Conservation (phyloP, 495 filamentous ascomycete genomes). For the Bacidia gigantensis region DNA sequence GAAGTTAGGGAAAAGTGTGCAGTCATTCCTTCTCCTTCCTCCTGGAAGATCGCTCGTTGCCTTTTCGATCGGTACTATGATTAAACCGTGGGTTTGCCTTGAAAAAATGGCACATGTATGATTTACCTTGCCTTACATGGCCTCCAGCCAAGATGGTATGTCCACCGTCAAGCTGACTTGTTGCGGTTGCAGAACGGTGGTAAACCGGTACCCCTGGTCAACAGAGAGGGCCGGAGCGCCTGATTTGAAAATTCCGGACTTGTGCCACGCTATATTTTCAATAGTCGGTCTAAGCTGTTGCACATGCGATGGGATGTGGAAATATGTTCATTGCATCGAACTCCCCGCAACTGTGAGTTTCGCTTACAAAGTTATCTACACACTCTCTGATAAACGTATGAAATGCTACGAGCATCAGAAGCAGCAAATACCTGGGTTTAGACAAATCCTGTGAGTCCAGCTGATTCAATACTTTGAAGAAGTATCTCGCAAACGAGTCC, state of each 20-base stretch:
- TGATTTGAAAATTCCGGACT: slow-evolving; percentile 68
- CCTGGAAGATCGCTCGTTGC: too few relatives aligned
- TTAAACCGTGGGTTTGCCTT: too few relatives aligned
- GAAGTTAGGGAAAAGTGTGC: too few relatives aligned
- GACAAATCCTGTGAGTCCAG: slow-evolving; percentile 16
- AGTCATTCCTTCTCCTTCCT: too few relatives aligned
- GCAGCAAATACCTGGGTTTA: slow-evolving; percentile 43
- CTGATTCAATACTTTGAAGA: slow-evolving; percentile 54
- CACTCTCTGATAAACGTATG: slow-evolving; percentile 60
- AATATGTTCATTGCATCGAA: slow-evolving; percentile 77
- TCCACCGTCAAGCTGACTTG: too few relatives aligned
- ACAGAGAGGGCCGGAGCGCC: slow-evolving; percentile 54
- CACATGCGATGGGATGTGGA: slow-evolving; percentile 52
- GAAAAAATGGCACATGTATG: too few relatives aligned
- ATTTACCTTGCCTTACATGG: too few relatives aligned
- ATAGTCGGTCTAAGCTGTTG: slow-evolving; percentile 58
- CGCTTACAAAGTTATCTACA: slow-evolving; percentile 60
- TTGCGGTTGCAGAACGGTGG: slow-evolving; percentile 44
- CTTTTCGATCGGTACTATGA: too few relatives aligned
- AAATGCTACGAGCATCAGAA: slow-evolving; percentile 61
- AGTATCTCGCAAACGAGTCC: slow-evolving; percentile 42
- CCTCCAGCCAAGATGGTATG: too few relatives aligned
- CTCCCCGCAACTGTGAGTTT: slow-evolving; percentile 75
- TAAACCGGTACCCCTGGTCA: slow-evolving; percentile 41
- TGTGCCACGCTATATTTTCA: slow-evolving; percentile 81